phyloP scores from a whole-genome alignment of 805 yeast genomes.

The Starmera amethionina region DNA sequence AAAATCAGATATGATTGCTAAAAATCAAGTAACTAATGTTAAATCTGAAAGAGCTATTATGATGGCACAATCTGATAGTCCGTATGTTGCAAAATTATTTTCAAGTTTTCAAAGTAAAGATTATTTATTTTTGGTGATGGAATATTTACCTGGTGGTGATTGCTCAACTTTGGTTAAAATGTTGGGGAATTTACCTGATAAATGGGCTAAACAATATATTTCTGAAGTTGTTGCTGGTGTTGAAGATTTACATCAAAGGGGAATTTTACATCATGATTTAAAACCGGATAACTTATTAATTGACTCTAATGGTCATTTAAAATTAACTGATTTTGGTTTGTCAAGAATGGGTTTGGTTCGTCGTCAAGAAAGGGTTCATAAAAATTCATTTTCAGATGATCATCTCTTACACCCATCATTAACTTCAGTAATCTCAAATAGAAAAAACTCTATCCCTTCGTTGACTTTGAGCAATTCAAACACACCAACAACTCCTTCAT shows the following conservation, averaged over 20 bases:
- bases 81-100: constrained; percentile 83
- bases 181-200: constrained; percentile 75
- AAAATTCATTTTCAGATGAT: constrained; percentile 8
- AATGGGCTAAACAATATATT: constrained; percentile 78
- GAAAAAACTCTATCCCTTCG: constrained; percentile 4
- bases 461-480: constrained; percentile 2
- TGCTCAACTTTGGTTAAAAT: constrained; percentile 76
- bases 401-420: constrained; percentile 7
- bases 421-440: background rate
- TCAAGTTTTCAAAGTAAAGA: constrained; percentile 85
- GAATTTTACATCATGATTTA: constrained; percentile 89
- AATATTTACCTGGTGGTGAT: constrained; percentile 93
- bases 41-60: constrained; percentile 94
- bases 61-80: constrained; percentile 93
- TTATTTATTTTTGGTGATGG: constrained; percentile 89
- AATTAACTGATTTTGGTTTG: constrained; percentile 91
- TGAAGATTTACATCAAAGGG: constrained; percentile 76
- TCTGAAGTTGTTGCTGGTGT: constrained; percentile 91
- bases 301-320: constrained; percentile 80
- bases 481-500: constrained; percentile 12
- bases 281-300: constrained; percentile 91
- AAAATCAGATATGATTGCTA: constrained; percentile 93
- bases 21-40: constrained; percentile 92
- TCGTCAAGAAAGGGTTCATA: constrained; percentile 43
- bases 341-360: constrained; percentile 83